These are phyloP conservation scores for Venturia effusa DNA, from an alignment of 2,329 filamentous ascomycete species.

Conservation along the genomic window DNA sequence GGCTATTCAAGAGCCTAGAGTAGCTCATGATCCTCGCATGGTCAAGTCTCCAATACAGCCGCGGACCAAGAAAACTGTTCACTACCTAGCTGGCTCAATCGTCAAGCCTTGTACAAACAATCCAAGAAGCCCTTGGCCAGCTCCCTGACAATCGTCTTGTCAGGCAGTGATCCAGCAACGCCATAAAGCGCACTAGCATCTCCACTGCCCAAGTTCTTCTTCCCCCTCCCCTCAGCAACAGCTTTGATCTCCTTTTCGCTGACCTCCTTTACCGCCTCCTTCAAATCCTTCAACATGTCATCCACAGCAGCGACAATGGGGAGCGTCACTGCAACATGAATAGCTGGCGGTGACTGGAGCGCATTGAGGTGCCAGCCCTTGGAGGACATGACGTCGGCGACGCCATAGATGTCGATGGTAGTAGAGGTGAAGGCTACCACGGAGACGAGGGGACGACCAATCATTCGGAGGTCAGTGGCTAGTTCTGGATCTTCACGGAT, in stretches of 20 bases:
- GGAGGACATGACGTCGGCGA: constrained; percentile 75
- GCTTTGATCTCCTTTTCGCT: constrained; percentile 70
- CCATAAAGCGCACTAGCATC: constrained; percentile 87
- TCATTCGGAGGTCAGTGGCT: constrained; percentile 60
- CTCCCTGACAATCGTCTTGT: constrained; percentile 89
- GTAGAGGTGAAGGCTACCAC: constrained; percentile 66
- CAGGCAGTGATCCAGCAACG: constrained; percentile 85
- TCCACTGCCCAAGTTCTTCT: constrained; percentile 48
- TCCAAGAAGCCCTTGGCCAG: constrained; percentile 86
- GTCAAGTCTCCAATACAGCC: not conserved
- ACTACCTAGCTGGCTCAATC: not conserved
- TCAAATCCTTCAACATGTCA: constrained; percentile 60
- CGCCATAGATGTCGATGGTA: constrained; percentile 81
- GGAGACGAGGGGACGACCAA: constrained; percentile 78
- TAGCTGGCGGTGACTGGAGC: constrained; percentile 79
- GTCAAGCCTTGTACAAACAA: constrained; percentile 75
- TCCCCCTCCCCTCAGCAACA: constrained; percentile 55
- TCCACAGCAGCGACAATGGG: constrained; percentile 77
- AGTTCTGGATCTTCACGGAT: constrained; percentile 61
- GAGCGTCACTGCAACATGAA: constrained; percentile 88
- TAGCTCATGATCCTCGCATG: not conserved
- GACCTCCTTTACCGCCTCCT: constrained; percentile 53
- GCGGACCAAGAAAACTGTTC: not conserved
- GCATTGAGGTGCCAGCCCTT: constrained; percentile 95
- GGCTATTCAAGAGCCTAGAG: not conserved